phyloP scores from a whole-genome alignment of 768 basidiomycete genomes.

The Strobilomyces confusus region DNA sequence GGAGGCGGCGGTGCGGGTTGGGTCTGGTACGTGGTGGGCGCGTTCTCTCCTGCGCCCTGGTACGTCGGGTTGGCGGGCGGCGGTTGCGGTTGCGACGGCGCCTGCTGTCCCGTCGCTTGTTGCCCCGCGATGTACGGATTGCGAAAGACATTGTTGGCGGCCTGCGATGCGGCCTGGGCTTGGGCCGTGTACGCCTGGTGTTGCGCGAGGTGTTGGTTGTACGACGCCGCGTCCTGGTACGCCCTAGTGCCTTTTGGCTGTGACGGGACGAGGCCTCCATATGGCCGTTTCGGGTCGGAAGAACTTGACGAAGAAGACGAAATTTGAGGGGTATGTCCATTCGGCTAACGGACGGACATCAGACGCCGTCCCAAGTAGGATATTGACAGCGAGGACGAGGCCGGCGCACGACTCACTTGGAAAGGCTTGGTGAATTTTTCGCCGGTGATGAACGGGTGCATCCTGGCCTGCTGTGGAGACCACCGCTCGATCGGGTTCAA shows the following conservation, averaged over 20 bases:
- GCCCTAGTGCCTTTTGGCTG: constrained; percentile 82
- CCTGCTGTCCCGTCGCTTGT: constrained; percentile 32
- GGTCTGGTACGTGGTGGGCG: constrained; percentile 17
- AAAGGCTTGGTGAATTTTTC: constrained; percentile 91
- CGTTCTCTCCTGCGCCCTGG: constrained; percentile 17
- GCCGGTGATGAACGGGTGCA: constrained; percentile 97
- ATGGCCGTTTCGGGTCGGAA: constrained; percentile 77
- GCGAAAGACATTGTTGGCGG: constrained; percentile 62
- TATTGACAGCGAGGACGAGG: too few species aligned
- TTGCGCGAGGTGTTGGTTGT: constrained; percentile 91
- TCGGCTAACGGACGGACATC: too few species aligned
- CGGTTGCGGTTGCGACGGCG: constrained; percentile 12
- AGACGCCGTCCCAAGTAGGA: too few species aligned
- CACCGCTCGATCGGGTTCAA: constrained; percentile 94
- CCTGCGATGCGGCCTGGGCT: constrained; percentile 70
- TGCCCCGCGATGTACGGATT: constrained; percentile 77
- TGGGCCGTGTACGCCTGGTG: constrained; percentile 93
- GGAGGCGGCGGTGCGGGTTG: constrained; percentile 30
- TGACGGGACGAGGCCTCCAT: constrained; percentile 89
- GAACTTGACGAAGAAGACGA: constrained; percentile 21
- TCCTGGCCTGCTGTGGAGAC: constrained; percentile 93
- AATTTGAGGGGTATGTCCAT: too few species aligned
- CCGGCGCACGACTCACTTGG: constrained; percentile 46
- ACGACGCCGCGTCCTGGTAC: constrained; percentile 88
- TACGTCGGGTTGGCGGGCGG: constrained; percentile 17